Conservation (phyloP, 192 early-diverging fungal species). For the Backusella australiensis region DNA sequence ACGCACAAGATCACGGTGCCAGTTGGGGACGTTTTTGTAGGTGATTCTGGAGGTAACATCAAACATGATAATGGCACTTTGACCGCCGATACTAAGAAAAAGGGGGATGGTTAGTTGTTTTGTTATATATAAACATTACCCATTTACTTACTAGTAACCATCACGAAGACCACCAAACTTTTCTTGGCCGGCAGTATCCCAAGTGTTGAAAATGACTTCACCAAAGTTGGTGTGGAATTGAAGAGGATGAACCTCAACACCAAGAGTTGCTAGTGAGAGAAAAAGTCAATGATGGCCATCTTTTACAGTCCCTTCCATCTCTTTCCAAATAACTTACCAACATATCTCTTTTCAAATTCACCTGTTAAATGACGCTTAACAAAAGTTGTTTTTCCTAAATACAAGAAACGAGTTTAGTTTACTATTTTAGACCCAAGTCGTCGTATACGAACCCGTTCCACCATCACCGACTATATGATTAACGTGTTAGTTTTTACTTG, state of each 20-base stretch:
- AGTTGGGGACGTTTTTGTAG: constrained; percentile 99
- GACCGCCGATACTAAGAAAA: constrained; percentile 81
- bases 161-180: constrained; percentile 99
- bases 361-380: constrained; percentile 99
- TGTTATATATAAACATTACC: background rate
- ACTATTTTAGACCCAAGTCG: too few relatives aligned
- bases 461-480: constrained; percentile 82
- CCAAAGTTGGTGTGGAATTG: constrained; percentile 98
- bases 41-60: constrained; percentile 99
- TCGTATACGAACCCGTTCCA: constrained; percentile 71
- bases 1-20: constrained; percentile 99
- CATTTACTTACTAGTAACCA: constrained; percentile 86
- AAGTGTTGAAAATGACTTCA: constrained; percentile 96
- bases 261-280: constrained; percentile 81
- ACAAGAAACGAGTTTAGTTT: too few relatives aligned
- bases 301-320: background rate
- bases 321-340: constrained; percentile 56
- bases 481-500: too few relatives aligned
- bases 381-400: constrained; percentile 87
- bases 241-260: constrained; percentile 99
- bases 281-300: background rate
- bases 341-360: constrained; percentile 99
- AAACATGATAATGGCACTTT: constrained; percentile 99
- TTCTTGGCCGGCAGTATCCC: constrained; percentile 99
- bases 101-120: too few relatives aligned